Evolutionary conservation across 164 flowering plant genomes (phyloP), one percentile per base, ranked within the genome.

Genomic region (Kalanchoe fedtschenkoi): DNA sequence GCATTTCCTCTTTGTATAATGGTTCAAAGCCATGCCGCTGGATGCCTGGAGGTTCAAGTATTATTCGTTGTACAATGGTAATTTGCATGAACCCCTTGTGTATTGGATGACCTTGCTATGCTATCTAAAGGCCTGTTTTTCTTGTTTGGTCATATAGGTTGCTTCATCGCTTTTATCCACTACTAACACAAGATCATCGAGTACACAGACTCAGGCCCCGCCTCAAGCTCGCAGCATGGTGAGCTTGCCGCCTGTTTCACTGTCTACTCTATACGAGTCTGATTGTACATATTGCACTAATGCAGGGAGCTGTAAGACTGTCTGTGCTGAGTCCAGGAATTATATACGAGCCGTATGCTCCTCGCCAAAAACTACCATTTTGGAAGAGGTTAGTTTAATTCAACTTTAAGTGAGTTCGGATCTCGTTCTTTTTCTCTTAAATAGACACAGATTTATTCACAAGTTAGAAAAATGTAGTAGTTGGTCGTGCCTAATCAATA

Each of bases 261-360:
- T 19, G 9, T 19, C 22, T 54, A 19, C 33, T 53, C 19, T 16
- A 4, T 51, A 24, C 0, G 3, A 35, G n/a, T 44, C 59, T 67
- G 33, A 13, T 51, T 58, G 53, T 32, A 13, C 29, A 53, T 24
- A 29, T 62, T 53, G 59, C 7, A 29, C 71, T 7, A 58, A 28
- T 76, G 70, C 73, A 92, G 98, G 89, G 83, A 26, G 82, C 84
- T 55, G 46, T 88, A 32, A 65, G 81, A 72, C 80, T 90, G 35
- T 65, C 88, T 61, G 80, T 84, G 81, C 41, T 66, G 61, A 93
- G 99, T 69, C 99, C 99, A 71, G 99, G 97, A 66, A 56, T 93
- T 46, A 64, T 93, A 2, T 85, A 83, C 74, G 99, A 93, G 72
- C 99, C 96, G 37, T 93, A 93, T 80, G 79, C 74, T 30, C 84